Base-by-base conservation (phyloP, 805 yeast genomes). In the Candida sanyiensis region DNA sequence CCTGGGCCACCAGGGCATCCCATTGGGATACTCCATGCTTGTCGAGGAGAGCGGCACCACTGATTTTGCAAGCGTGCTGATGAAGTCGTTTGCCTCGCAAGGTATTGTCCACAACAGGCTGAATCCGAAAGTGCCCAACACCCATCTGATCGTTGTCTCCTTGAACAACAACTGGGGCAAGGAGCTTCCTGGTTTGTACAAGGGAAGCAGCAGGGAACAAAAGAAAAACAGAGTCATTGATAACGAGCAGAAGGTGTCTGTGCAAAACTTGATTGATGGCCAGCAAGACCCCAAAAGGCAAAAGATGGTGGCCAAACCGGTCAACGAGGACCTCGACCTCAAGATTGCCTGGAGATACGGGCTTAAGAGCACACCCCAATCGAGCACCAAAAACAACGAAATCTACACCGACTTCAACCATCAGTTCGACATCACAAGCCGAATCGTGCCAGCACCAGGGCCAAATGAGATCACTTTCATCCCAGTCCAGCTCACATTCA, bases 261-360 rank as follows among this genome's bases (percentile, higher is more conserved):
- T 83, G 3, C 75, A 80, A 22, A 84, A 84, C 53, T 54, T 82
- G 51, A 59, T 75, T 3, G 73, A 72, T 44, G 54, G 34, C 11
- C 36, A 22, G 15, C 37, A 38, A 17, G 42, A 37, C 19, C 9
- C 12, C 18, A 42, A 38, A 23, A 44, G 34, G 39, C 42, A 36
- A 25, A 45, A 13, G 13, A 26, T 34, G 11, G 26, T 9, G 19
- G 8, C 13, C 26, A 26, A 36, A 20, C 29, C 31, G 37, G 28
- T 28, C 30, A 33, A 32, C 16, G 27, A 35, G 9, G 50, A 49
- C 17, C 22, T 62, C 6, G 85, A 81, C 47, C 64, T 89, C 70
- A 84, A 80, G 55, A 89, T 89, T 49, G 97, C 97, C 1, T 89
- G 97, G 97, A 73, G 97, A 52, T 89, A 89, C 54, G 93, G 90